Percentiles rank a stretch among this genome's conserved stretches.
Conservation (phyloP, 202 grass and related monocot genomes). For the Sporobolus alterniflorus region DNA sequence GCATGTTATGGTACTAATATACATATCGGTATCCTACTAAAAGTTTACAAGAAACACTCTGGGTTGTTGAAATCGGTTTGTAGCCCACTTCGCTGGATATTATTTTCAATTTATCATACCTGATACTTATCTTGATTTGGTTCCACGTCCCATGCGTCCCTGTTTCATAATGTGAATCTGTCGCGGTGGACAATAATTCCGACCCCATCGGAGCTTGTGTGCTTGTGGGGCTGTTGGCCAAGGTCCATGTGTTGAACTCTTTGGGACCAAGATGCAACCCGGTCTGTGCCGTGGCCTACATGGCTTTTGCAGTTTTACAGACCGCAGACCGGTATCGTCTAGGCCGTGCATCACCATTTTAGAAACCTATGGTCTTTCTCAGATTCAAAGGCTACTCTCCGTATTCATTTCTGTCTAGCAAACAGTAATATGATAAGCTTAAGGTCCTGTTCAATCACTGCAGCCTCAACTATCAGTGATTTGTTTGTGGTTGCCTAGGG, state of each 20-base stretch:
- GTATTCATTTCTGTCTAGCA: not conserved
- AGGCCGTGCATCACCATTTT: not conserved
- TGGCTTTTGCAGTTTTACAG: not conserved
- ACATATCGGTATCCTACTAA: not conserved
- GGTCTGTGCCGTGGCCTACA: not conserved
- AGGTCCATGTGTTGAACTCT: conserved; percentile 33
- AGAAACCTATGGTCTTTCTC: not conserved
- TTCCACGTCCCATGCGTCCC: conserved; percentile 16
- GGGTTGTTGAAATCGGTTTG: conserved; percentile 9
- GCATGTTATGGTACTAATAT: not conserved
- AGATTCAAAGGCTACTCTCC: not conserved
- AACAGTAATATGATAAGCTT: not conserved
- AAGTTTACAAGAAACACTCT: conserved; percentile 20
- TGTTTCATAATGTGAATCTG: conserved; percentile 36
- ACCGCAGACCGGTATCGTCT: not conserved
- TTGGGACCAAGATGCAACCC: conserved; percentile 3
- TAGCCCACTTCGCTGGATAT: conserved; percentile 24
- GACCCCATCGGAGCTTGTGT: conserved; percentile 34
- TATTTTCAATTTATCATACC: conserved; percentile 25
- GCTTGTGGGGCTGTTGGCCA: conserved; percentile 47
- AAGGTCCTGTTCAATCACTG: not conserved
- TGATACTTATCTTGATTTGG: conserved; percentile 36
- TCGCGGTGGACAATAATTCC: conserved; percentile 55
- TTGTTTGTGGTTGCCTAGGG: conserved; percentile 29
- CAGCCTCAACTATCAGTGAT: not conserved